phyloP scores from a whole-genome alignment of 2,329 filamentous ascomycete genomes.

The Ramularia endophylla region DNA sequence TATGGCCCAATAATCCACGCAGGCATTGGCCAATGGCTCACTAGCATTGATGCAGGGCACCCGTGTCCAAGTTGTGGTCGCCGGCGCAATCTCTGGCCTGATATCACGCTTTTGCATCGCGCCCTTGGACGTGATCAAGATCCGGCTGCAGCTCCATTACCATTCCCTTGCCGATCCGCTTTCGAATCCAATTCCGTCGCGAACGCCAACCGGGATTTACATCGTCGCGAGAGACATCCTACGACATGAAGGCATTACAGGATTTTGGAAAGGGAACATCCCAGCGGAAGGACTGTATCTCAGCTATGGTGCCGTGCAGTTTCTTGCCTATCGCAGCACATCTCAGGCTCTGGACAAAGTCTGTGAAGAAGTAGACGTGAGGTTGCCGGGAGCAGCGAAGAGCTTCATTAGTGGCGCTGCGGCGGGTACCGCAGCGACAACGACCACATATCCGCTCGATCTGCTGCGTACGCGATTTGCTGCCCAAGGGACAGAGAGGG shows the following conservation, averaged over 20 bases:
- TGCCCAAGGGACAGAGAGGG: slow-evolving; percentile 74
- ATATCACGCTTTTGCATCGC: slow-evolving; percentile 91
- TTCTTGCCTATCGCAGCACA: slow-evolving; percentile 75
- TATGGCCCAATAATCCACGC: slow-evolving; percentile 28
- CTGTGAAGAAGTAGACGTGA: slow-evolving; percentile 41
- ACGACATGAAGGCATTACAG: slow-evolving; percentile 71
- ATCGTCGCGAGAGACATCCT: slow-evolving; percentile 57
- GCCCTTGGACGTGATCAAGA: slow-evolving; percentile 96
- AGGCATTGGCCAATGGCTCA: background rate
- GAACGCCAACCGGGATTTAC: slow-evolving; percentile 22
- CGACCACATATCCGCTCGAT: slow-evolving; percentile 85
- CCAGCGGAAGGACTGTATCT: slow-evolving; percentile 93
- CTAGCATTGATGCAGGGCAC: slow-evolving; percentile 49
- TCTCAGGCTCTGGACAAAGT: slow-evolving; percentile 60
- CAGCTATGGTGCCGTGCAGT: slow-evolving; percentile 83
- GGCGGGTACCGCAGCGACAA: slow-evolving; percentile 77
- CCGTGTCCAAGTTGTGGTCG: slow-evolving; percentile 58
- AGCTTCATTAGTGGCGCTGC: slow-evolving; percentile 78
- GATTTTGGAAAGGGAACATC: slow-evolving; percentile 96
- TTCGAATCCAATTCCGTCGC: slow-evolving; percentile 41
- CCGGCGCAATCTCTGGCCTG: slow-evolving; percentile 70
- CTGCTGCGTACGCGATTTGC: slow-evolving; percentile 91
- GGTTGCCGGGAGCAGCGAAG: slow-evolving; percentile 61
- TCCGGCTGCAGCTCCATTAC: slow-evolving; percentile 88
- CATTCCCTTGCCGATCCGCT: slow-evolving; percentile 74